These are phyloP conservation scores for Polygonum maritimum DNA, from an alignment of 148 eudicot species.

Conservation along the genomic window DNA sequence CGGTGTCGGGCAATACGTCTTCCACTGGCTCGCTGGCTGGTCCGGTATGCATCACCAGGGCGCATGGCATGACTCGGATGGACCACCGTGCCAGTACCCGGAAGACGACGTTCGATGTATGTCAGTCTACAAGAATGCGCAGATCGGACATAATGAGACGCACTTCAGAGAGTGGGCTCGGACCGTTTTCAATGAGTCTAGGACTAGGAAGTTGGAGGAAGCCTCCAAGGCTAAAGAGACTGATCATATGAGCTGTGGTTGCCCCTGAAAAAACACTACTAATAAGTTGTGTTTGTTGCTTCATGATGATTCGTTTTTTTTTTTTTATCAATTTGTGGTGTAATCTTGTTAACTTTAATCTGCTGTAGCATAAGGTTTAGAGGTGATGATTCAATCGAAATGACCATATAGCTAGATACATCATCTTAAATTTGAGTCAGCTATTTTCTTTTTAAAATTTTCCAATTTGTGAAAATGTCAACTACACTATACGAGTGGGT, in stretches of 20 bases:
- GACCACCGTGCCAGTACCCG: slow-evolving; percentile 36
- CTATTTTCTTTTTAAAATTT: too few relatives aligned
- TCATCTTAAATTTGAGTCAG: too few relatives aligned
- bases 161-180: slow-evolving; percentile 46
- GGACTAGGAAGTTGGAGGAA: slow-evolving; percentile 23
- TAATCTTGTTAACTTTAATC: too few relatives aligned
- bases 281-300: too few relatives aligned
- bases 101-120: slow-evolving; percentile 56
- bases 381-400: too few relatives aligned
- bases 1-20: slow-evolving; percentile 62
- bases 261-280: background rate
- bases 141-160: slow-evolving; percentile 50
- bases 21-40: slow-evolving; percentile 58
- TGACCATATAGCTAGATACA: too few relatives aligned
- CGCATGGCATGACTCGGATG: slow-evolving; percentile 46
- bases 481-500: too few relatives aligned
- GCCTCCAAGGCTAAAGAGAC: background rate
- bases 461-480: too few relatives aligned
- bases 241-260: background rate
- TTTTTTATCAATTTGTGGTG: too few relatives aligned
- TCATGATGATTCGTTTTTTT: too few relatives aligned
- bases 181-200: slow-evolving; percentile 38
- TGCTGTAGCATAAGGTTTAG: too few relatives aligned
- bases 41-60: slow-evolving; percentile 77
- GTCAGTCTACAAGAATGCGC: slow-evolving; percentile 48